These are phyloP conservation scores for Falciphora oryzae DNA, from an alignment of 2,329 filamentous ascomycete species.

Conservation along the genomic window DNA sequence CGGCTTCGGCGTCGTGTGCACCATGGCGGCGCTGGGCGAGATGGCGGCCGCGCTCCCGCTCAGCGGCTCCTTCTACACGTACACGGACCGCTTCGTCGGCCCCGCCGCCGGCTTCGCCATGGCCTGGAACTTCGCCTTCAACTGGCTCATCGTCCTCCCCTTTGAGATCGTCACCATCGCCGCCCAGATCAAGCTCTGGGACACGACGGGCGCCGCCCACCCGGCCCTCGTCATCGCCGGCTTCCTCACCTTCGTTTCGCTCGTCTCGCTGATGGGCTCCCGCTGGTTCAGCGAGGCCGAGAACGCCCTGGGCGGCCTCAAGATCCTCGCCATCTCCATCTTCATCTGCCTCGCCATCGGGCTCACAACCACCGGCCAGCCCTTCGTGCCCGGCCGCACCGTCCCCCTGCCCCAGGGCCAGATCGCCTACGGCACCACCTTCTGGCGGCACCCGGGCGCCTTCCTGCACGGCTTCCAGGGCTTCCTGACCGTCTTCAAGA, in stretches of 20 bases:
- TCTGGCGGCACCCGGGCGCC: slow-evolving; percentile 66
- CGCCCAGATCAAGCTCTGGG: slow-evolving; percentile 62
- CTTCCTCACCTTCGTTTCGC: slow-evolving; percentile 48
- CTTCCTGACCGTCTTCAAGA: slow-evolving; percentile 60
- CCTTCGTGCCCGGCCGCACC: background rate
- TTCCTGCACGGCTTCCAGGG: slow-evolving; percentile 65
- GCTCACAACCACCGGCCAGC: slow-evolving; percentile 30
- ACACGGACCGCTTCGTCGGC: slow-evolving; percentile 66
- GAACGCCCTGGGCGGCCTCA: slow-evolving; percentile 71
- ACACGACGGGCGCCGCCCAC: slow-evolving; percentile 53
- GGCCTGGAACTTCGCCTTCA: slow-evolving; percentile 67
- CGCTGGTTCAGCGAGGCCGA: slow-evolving; percentile 73
- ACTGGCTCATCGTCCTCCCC: slow-evolving; percentile 58
- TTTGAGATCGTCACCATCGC: slow-evolving; percentile 68
- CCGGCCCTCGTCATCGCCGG: slow-evolving; percentile 68
- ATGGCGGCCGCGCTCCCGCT: slow-evolving; percentile 67
- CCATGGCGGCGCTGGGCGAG: slow-evolving; percentile 71
- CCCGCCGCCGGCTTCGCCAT: slow-evolving; percentile 63
- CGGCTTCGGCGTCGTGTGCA: slow-evolving; percentile 59
- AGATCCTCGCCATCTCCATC: slow-evolving; percentile 61
- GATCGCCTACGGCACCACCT: slow-evolving; percentile 49
- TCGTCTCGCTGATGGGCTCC: slow-evolving; percentile 65
- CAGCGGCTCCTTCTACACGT: slow-evolving; percentile 62
- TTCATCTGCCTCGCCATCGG: slow-evolving; percentile 71
- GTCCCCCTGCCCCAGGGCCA: background rate